Conservation (phyloP, 768 basidiomycete species). For the Pholiota conissans region DNA sequence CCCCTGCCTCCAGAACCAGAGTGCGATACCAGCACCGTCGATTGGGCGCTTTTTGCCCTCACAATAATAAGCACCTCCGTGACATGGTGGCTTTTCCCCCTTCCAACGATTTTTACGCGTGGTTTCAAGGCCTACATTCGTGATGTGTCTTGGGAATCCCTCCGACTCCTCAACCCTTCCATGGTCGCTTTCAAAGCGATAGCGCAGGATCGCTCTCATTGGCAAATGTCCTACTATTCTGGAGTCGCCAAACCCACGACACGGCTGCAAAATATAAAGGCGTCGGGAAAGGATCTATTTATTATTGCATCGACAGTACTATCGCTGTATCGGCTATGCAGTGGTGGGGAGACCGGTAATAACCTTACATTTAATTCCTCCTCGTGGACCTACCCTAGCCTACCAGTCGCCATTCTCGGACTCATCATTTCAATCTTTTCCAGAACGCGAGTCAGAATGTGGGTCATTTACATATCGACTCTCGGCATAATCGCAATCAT, state of each 20-base stretch:
- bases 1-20: no score
- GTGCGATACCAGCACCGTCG: not conserved
- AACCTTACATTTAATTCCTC: constrained; percentile 4
- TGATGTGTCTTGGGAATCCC: constrained; percentile 5
- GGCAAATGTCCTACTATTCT: constrained; percentile 7
- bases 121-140: constrained; percentile 3
- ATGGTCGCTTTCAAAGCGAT: not conserved
- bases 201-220: not conserved
- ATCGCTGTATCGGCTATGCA: no score
- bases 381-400: constrained; percentile 7
- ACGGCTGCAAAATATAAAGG: not conserved
- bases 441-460: not conserved
- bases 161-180: constrained; percentile 2
- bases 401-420: constrained; percentile 7
- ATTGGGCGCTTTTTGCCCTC: constrained; percentile 7
- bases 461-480: not conserved
- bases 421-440: constrained; percentile 6
- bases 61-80: constrained; percentile 4
- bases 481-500: not conserved
- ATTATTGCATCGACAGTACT: not conserved
- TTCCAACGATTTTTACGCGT: not conserved
- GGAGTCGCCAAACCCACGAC: not conserved
- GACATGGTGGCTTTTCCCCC: constrained; percentile 5
- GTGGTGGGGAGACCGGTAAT: not conserved
- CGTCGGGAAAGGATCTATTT: no score